Percentiles rank a stretch among this genome's conserved stretches.
phyloP scores from a whole-genome alignment of 2,329 filamentous ascomycete genomes.

The Aspergillus pseudoglaucus region DNA sequence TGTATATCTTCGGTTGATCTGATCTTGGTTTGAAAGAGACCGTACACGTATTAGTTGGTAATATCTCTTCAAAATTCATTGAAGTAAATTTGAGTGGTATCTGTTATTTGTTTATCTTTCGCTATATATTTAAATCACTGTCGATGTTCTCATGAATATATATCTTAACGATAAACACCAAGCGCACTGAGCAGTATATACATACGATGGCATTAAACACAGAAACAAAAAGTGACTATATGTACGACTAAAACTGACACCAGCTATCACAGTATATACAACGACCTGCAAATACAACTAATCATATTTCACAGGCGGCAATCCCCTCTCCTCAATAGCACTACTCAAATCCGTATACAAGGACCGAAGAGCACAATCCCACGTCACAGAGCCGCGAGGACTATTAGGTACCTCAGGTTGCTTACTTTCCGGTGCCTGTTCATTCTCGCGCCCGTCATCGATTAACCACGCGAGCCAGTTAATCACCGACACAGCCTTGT shows the following conservation, averaged over 20 bases:
- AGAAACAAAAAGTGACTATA: too few species aligned
- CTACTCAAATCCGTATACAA: slow-evolving; percentile 39
- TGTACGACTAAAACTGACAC: too few species aligned
- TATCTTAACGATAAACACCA: not conserved
- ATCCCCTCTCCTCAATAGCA: slow-evolving; percentile 38
- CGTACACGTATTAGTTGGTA: too few species aligned
- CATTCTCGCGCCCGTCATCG: slow-evolving; percentile 31
- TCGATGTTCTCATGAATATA: not conserved
- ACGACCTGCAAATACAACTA: slow-evolving; percentile 8
- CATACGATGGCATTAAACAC: too few species aligned
- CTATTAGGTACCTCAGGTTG: not conserved
- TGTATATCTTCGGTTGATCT: too few species aligned
- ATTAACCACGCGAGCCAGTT: slow-evolving; percentile 54
- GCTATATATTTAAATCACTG: not conserved
- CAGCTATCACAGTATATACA: slow-evolving; percentile 1
- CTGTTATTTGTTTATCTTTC: too few species aligned
- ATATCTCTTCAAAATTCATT: too few species aligned
- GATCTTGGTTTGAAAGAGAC: too few species aligned
- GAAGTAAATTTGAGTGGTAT: too few species aligned
- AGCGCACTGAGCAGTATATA: too few species aligned
- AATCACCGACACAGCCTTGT: slow-evolving; percentile 64
- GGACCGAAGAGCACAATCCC: slow-evolving; percentile 31
- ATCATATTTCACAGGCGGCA: slow-evolving; percentile 41
- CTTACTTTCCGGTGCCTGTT: slow-evolving; percentile 7
- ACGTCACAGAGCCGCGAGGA: slow-evolving; percentile 20